Evolutionary conservation across 768 basidiomycete species (phyloP).

Genomic region (Pleurotus sapidus): DNA sequence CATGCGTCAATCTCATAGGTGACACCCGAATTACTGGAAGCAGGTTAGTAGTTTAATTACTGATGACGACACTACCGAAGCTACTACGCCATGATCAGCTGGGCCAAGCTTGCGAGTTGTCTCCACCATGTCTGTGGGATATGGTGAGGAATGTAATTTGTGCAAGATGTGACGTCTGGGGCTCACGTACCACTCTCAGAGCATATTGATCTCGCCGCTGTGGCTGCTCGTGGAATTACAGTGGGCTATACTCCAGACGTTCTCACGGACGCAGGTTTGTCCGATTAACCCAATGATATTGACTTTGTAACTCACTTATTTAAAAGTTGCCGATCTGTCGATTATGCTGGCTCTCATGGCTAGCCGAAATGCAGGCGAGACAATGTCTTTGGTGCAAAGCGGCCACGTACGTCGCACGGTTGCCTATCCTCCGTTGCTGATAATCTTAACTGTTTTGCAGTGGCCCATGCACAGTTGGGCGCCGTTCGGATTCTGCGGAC

Average conservation of each 20-base stretch:
- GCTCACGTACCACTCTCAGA: constrained; percentile 41
- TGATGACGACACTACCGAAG: background rate
- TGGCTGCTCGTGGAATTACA: constrained; percentile 59
- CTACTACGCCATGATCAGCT: constrained; percentile 37
- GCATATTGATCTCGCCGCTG: constrained; percentile 66
- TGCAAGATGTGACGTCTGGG: background rate
- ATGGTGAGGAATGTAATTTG: constrained; percentile 44
- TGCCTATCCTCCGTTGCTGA: no score
- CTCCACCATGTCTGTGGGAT: constrained; percentile 85
- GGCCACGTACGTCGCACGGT: constrained; percentile 52
- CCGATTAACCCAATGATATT: no score
- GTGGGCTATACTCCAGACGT: constrained; percentile 95
- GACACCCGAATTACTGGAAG: constrained; percentile 67
- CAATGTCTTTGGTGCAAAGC: constrained; percentile 59
- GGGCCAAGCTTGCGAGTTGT: constrained; percentile 76
- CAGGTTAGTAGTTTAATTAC: constrained; percentile 29
- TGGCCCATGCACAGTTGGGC: constrained; percentile 82
- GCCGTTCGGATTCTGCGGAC: constrained; percentile 84
- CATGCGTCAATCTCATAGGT: constrained; percentile 40
- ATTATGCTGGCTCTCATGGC: constrained; percentile 96
- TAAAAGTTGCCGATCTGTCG: constrained; percentile 80
- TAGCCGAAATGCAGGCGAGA: constrained; percentile 70
- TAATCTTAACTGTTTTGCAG: no score
- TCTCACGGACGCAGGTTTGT: constrained; percentile 81
- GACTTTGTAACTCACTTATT: background rate